Conservation (phyloP, 441 rosid genomes). For the Metrosideros polymorpha region DNA sequence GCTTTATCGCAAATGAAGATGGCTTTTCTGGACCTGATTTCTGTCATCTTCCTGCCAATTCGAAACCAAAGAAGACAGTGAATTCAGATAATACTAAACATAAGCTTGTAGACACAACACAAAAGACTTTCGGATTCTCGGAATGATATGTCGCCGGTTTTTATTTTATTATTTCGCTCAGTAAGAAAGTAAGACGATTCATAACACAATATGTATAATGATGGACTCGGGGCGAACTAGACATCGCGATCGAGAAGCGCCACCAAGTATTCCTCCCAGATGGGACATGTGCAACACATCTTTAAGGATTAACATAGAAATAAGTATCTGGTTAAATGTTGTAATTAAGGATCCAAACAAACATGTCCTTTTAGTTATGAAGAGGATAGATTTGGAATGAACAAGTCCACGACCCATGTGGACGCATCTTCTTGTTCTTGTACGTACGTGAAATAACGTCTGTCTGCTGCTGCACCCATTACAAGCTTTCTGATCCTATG, state of each 20-base stretch:
- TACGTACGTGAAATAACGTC: conserved; percentile 42
- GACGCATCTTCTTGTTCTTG: not conserved
- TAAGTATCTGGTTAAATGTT: not conserved
- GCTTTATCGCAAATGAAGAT: conserved; percentile 39
- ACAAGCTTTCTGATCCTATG: conserved; percentile 69
- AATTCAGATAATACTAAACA: not conserved
- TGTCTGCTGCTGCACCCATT: conserved; percentile 91
- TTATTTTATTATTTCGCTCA: not conserved
- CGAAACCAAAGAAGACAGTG: conserved; percentile 2
- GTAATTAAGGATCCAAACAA: not conserved
- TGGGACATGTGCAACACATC: not conserved
- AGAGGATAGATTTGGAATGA: not conserved
- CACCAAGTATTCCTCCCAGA: not conserved
- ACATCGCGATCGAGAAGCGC: not conserved
- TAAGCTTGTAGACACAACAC: not conserved
- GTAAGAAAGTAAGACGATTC: not conserved
- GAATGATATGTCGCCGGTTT: not conserved
- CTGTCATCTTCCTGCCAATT: conserved; percentile 64
- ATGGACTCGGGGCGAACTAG: not conserved
- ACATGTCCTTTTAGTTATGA: not conserved
- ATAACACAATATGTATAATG: not conserved
- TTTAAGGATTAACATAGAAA: not conserved
- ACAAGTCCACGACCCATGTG: not conserved
- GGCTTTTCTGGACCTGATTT: conserved; percentile 78
- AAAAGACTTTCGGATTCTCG: not conserved